A percentile compares a stretch with the other conserved stretches of the same genome.
These are phyloP conservation scores for barley (Hordeum vulgare) DNA, from an alignment of 176 grass and related monocot genomes.

Conservation along the genomic window DNA sequence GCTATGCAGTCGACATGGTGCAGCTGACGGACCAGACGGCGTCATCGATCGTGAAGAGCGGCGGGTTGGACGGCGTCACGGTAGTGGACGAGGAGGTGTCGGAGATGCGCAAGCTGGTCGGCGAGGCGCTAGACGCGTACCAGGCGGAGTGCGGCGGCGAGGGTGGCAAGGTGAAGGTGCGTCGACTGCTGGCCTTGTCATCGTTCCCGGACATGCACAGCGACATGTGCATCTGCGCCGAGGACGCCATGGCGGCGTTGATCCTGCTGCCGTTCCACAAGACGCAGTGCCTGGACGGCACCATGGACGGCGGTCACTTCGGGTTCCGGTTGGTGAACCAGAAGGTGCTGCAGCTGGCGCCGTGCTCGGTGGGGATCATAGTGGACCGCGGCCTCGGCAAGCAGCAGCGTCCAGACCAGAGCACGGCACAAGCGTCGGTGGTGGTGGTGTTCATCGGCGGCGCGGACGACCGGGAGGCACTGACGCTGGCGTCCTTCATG, in stretches of 20 bases:
- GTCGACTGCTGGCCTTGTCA: slow-evolving; percentile 44
- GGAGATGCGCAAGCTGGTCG: slow-evolving; percentile 54
- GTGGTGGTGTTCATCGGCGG: slow-evolving; percentile 77
- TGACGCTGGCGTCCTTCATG: slow-evolving; percentile 51
- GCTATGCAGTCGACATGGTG: slow-evolving; percentile 67
- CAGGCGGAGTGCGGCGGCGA: slow-evolving; percentile 22
- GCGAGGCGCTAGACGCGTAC: slow-evolving; percentile 54
- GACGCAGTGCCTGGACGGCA: slow-evolving; percentile 41
- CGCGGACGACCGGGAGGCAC: slow-evolving; percentile 61
- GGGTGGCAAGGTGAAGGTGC: slow-evolving; percentile 30
- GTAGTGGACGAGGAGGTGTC: slow-evolving; percentile 64
- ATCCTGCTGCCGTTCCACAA: slow-evolving; percentile 64
- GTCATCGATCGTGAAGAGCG: slow-evolving; percentile 44
- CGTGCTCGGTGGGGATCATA: slow-evolving; percentile 64
- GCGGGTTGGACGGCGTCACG: slow-evolving; percentile 42
- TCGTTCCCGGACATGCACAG: slow-evolving; percentile 67
- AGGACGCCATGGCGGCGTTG: slow-evolving; percentile 54
- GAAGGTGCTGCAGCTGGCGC: slow-evolving; percentile 64
- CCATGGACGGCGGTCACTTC: slow-evolving; percentile 42
- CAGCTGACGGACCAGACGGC: slow-evolving; percentile 64
- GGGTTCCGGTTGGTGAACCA: slow-evolving; percentile 60
- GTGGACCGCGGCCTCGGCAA: slow-evolving; percentile 47
- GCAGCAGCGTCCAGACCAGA: background rate
- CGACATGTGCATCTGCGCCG: slow-evolving; percentile 69
- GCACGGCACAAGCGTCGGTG: slow-evolving; percentile 14